A percentile compares a stretch with the other conserved stretches of the same genome.
Evolutionary conservation across 306 rosid genomes (phyloP).

Genomic region (Hippophae tibetana): DNA sequence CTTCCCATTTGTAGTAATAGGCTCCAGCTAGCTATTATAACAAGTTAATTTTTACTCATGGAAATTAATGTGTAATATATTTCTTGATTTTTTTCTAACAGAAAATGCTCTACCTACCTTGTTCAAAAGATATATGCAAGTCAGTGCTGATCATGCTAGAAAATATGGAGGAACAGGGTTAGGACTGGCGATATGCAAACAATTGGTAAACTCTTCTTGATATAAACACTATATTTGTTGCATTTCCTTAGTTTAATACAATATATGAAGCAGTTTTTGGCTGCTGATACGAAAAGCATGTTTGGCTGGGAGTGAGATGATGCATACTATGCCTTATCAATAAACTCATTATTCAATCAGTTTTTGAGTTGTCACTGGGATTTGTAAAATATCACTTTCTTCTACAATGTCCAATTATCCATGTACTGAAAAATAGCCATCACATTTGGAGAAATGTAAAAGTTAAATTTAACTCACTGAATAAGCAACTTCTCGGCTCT

Average conservation of each 20-base stretch:
- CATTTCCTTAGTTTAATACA: no score
- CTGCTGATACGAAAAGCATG: neutral
- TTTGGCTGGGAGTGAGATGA: no score
- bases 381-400: no score
- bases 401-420: no score
- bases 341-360: neutral
- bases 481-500: no score
- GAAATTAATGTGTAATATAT: neutral
- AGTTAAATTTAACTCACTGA: no score
- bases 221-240: neutral
- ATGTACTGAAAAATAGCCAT: neutral
- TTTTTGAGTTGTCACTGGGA: neutral
- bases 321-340: neutral
- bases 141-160: conserved; percentile 91
- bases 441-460: neutral
- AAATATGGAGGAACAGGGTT: conserved; percentile 96
- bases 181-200: conserved; percentile 96
- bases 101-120: conserved; percentile 77
- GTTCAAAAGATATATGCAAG: conserved; percentile 96
- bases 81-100: conserved; percentile 22
- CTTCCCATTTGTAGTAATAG: neutral
- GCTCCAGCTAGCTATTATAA: neutral
- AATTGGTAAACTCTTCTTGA: conserved; percentile 48
- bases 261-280: conserved; percentile 28
- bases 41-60: conserved; percentile 1